Evolutionary conservation across 2,329 filamentous ascomycete genomes (phyloP), one percentile per base, ranked within the genome.

Genomic region (Calonectria pteridis): DNA sequence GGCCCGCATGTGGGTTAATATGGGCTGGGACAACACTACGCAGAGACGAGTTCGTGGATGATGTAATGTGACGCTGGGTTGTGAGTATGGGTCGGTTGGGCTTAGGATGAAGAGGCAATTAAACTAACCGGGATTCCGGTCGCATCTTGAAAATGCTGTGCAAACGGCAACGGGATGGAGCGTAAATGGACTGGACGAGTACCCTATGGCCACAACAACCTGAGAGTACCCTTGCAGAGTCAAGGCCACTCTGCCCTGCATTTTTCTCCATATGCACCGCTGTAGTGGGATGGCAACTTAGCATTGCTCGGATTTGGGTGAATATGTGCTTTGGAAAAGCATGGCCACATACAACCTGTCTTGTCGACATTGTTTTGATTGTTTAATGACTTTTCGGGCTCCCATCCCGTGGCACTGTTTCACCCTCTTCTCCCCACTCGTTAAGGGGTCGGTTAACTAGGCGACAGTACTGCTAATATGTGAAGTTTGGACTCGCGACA

Each of bases 381-480:
- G 31, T 59, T 59, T 37, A 59, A 37, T 59, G 33, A 59, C 33
- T 23, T 16, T 59, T 35, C 9, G 10, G 55, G 33, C 26, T 59
- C 35, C 33, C 55, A 59, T 59, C 55, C 35, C 33, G 55, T 37
- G 33, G 35, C 31, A 26, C 18, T 58, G 33, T 50, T 66, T 26
- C 29, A 66, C 33, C 46, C 20, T 50, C 33, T 35, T 29, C 43
- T 53, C 63, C 62, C 63, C 63, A 50, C 63, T 33, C 13, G 63
- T 66, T 66, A 66, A 66, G 49, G 46, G 64, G 51, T 26, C 28
- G 49, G 66, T 59, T 68, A 53, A 46, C 66, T 43, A 37, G 66
- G 51, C 51, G 55, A 68, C 43, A 31, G 51, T 18, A 43, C 50
- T 68, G 35, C 66, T 58, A 58, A 43, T 68, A 40, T 51, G 49